Base-by-base conservation (phyloP, 352 stramenopile species). In the Lagenidium giganteum region DNA sequence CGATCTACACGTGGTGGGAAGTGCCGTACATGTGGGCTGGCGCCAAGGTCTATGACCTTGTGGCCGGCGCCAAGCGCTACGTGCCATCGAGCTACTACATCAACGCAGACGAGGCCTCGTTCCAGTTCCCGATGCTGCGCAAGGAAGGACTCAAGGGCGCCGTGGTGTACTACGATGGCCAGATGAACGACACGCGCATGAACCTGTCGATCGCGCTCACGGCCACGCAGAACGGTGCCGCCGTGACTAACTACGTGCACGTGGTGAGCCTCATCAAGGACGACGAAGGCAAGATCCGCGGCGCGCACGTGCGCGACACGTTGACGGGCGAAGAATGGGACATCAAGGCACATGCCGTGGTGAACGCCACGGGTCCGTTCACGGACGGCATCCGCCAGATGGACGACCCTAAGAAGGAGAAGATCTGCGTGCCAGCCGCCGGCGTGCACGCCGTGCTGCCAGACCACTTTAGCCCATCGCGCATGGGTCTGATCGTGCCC, bases 171-270 rank as follows among this genome's bases (percentile, higher is more conserved):
- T 94, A 94, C 58, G 83, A 94, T 40, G 83, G 83, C 21, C 83
- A 97, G 70, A 95, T 95, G 71, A 96, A 98, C 59, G 95, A 98
- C 69, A 95, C 95, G 22, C 78, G 95, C 28, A 96, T 98, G 81
- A 94, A 92, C 61, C 70, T 98, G 28, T 93, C 95, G 17, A 80
- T 98, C 41, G 92, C 89, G 5, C 76, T 98, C 28, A 98, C 95
- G 30, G 92, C 95, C 24, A 95, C 89, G 34, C 91, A 98, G 54
- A 84, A 93, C 30, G 95, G 95, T 41, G 95, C 95, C 17, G 76
- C 85, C 5, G 77, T 96, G 12, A 69, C 77, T 27, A 98, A 98
- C 67, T 96, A 97, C 54, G 80, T 97, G 24, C 66, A 95, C 47
- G 93, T 97, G 13, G 41, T 83, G 56, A 39, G 51, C 16, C 55